Evolutionary conservation across 495 filamentous ascomycete species (phyloP), one percentile per base, ranked within the genome.

Genomic region (Penicillium goetzii): DNA sequence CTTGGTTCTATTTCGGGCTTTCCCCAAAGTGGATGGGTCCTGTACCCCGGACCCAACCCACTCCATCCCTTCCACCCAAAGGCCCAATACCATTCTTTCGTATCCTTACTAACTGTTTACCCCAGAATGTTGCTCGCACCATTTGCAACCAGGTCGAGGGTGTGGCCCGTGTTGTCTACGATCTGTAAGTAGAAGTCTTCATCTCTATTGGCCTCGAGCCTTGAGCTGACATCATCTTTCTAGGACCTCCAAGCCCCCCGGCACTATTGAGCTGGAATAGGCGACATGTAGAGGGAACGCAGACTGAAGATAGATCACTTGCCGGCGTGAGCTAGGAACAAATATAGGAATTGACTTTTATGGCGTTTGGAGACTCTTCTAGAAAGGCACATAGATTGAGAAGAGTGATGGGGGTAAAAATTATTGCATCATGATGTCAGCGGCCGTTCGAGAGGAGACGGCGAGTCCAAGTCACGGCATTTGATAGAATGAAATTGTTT

Each of bases 251-350:
- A 72, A 72, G 67, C 69, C 69, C 19, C 69, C 69, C 32, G 69
- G 69, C 28, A 72, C 69, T 12, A 72, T 72, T 62, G 69, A 72
- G 69, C 28, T 72, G 43, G 69, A 72, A 45, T 72, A 70, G 41
- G 28, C 32, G 50, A 53, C 23, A n/a, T 49, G 54, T 25, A 43
- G 33, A 47, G 10, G 47, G 12, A 55, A 32, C 21, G 40, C 28
- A 56, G 59, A 56, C 19, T 30, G 38, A 56, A 47, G 10, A 56
- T 56, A 56, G 25, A 61, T 43, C 36, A 49, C 26, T 32, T 53
- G n/a, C 8, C n/a, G 26, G 26, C 15, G 8, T 53, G 30, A 33
- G 30, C 26, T 53, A 53, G 50, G 50, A 53, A 32, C 26, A 32
- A 53, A 53, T 9, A 53, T 33, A 30, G 50, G 25, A 53, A 53